Evolutionary conservation across 176 grass and related monocot genomes (phyloP).

Genomic region (Rhynchospora pubera): DNA sequence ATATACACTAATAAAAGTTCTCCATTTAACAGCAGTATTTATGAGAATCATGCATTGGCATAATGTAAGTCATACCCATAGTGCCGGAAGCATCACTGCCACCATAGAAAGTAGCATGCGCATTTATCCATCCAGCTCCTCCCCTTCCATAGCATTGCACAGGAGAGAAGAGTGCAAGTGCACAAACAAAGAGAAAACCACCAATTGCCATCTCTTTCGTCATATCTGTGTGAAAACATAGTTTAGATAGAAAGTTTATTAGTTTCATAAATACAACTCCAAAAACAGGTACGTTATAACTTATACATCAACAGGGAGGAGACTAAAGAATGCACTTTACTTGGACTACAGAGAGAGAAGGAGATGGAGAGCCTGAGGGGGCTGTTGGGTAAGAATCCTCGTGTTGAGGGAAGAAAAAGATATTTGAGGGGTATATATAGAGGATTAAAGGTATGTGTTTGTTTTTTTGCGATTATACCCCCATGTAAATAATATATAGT

Average conservation of each 20-base stretch:
- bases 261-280: neutral
- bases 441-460: neutral
- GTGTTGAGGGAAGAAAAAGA: neutral
- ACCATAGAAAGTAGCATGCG: conserved; percentile 76
- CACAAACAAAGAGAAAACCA: conserved; percentile 14
- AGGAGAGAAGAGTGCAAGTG: conserved; percentile 17
- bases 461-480: neutral
- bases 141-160: conserved; percentile 34
- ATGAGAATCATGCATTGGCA: neutral
- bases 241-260: neutral
- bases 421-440: neutral
- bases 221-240: conserved; percentile 1
- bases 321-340: conserved; percentile 12
- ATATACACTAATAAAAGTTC: neutral
- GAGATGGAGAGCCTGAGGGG: no score
- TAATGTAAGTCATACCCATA: conserved; percentile 40
- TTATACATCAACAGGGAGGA: neutral
- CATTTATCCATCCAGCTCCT: conserved; percentile 44
- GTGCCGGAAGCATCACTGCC: conserved; percentile 67
- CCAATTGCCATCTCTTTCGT: conserved; percentile 15
- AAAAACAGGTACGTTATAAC: neutral
- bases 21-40: neutral
- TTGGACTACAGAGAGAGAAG: conserved; percentile 8
- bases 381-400: neutral
- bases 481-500: neutral